A percentile compares a stretch with the other conserved stretches of the same genome.
These are phyloP conservation scores for Jatropha podagrica DNA, from an alignment of 441 rosid species.

Conservation along the genomic window DNA sequence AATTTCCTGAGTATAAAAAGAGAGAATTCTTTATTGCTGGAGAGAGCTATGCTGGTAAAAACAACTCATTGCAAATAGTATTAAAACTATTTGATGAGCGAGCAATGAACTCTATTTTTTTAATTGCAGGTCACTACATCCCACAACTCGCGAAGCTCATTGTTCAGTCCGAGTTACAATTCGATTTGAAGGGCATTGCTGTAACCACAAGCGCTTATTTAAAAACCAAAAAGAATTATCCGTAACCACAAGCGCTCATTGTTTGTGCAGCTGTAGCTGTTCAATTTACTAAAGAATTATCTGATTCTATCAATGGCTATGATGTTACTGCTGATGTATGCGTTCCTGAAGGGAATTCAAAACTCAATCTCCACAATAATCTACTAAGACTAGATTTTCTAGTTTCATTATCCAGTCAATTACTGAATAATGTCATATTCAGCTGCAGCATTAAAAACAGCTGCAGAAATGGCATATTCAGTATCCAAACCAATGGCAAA, in stretches of 20 bases:
- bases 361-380: slow-evolving; percentile 14
- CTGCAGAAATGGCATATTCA: no score
- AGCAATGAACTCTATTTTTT: not conserved
- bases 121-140: slow-evolving; percentile 43
- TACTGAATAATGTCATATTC: no score
- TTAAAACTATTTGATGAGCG: no score
- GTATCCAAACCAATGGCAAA: no score
- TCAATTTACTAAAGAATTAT: slow-evolving; percentile 27
- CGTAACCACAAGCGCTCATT: no score
- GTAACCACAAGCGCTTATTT: slow-evolving; percentile 24
- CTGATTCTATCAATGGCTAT: slow-evolving; percentile 25
- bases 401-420: no score
- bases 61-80: no score
- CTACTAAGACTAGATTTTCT: not conserved
- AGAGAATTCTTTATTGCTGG: slow-evolving; percentile 45
- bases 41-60: slow-evolving; percentile 52
- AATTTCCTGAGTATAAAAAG: slow-evolving; percentile 38
- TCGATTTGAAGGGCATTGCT: slow-evolving; percentile 48
- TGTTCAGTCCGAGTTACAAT: slow-evolving; percentile 27
- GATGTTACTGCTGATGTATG: slow-evolving; percentile 48
- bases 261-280: slow-evolving; percentile 29
- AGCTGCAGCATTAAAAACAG: no score
- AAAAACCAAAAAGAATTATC: no score
- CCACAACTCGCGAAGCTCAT: slow-evolving; percentile 51
- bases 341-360: slow-evolving; percentile 22